Evolutionary conservation across 305 asterid genomes (phyloP).

Genomic region (Fraxinus greggii): DNA sequence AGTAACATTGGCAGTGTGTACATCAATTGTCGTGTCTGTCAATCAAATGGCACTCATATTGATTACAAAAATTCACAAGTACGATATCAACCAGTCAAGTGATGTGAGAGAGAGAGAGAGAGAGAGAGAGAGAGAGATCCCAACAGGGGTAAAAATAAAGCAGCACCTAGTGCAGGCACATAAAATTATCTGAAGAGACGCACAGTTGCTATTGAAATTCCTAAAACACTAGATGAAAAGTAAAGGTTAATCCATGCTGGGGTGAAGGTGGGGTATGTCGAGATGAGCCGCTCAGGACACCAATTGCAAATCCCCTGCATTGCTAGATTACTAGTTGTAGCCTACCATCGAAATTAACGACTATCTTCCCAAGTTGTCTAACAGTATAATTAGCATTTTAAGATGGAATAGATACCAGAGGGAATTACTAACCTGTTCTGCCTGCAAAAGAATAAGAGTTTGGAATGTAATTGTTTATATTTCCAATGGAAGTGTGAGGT

Average conservation of each 20-base stretch:
- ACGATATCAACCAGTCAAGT: not conserved
- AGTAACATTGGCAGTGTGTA: not conserved
- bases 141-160: not conserved
- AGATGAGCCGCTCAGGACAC: not conserved
- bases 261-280: not conserved
- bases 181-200: not conserved
- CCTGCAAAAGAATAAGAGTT: slow-evolving; percentile 54
- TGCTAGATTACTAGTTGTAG: not conserved
- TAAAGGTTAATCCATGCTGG: not conserved
- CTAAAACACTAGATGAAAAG: not conserved
- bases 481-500: slow-evolving; percentile 33
- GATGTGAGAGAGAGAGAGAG: not conserved
- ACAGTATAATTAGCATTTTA: slow-evolving; percentile 13
- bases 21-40: not conserved
- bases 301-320: not conserved
- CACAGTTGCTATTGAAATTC: not conserved
- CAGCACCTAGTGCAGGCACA: not conserved
- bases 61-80: not conserved
- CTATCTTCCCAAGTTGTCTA: not conserved
- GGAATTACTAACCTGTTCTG: slow-evolving; percentile 41
- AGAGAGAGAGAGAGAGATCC: not conserved
- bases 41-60: not conserved
- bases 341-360: not conserved
- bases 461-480: slow-evolving; percentile 36
- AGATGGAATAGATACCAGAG: slow-evolving; percentile 8